Evolutionary conservation across 2,329 filamentous ascomycete genomes (phyloP).

Genomic region (Clonostachys byssicola): DNA sequence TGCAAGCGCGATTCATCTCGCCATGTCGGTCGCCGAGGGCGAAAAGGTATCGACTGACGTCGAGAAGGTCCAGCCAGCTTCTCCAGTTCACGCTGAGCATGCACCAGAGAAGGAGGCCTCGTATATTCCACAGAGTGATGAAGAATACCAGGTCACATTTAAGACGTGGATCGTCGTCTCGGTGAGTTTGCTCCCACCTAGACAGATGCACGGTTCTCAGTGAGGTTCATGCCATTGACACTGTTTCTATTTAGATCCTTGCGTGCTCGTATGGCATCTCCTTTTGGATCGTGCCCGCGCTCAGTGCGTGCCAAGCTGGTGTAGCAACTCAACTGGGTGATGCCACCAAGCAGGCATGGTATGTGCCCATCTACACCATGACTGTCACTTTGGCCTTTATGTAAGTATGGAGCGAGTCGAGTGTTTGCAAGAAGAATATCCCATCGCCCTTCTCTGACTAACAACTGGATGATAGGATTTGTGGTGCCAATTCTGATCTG

Average conservation of each 20-base stretch:
- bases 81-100: conserved; percentile 4
- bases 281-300: conserved; percentile 29
- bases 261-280: conserved; percentile 27
- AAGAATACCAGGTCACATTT: conserved; percentile 29
- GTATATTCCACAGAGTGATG: conserved; percentile 21
- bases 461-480: conserved; percentile 12
- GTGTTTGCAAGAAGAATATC: no score
- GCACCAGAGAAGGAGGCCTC: not conserved
- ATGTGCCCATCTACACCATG: conserved; percentile 29
- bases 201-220: no score
- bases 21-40: not conserved
- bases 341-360: conserved; percentile 21
- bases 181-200: conserved; percentile 2
- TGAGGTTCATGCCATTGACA: not conserved
- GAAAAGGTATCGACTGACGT: conserved; percentile 1
- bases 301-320: conserved; percentile 18
- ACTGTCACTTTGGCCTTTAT: conserved; percentile 10
- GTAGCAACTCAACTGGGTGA: conserved; percentile 27
- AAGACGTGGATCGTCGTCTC: conserved; percentile 32
- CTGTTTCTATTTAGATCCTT: conserved; percentile 15
- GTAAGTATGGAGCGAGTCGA: not conserved
- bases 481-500: conserved; percentile 38
- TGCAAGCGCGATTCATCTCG: no score
- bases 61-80: conserved; percentile 6
- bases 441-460: not conserved